Conservation (phyloP, 148 eudicot genomes). For the Cornus kousa region DNA sequence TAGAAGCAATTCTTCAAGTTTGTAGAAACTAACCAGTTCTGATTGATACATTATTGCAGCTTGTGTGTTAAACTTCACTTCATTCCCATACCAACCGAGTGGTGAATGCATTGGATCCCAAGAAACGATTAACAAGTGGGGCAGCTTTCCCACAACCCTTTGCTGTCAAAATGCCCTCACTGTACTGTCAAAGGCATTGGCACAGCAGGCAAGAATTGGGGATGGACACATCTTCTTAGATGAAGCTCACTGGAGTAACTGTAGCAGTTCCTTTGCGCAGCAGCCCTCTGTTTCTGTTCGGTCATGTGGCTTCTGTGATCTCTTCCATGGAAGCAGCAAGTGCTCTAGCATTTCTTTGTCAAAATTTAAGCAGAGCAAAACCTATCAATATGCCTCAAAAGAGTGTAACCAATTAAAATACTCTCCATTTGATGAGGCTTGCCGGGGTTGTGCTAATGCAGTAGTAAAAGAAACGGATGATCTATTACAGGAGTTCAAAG, state of each 20-base stretch:
- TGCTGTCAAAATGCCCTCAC: conserved; percentile 37
- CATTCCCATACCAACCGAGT: conserved; percentile 27
- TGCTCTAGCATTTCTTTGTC: conserved; percentile 20
- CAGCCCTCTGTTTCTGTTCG: conserved; percentile 13
- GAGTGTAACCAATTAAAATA: conserved; percentile 14
- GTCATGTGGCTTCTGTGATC: conserved; percentile 23
- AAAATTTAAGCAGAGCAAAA: neutral
- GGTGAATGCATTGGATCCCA: conserved; percentile 25
- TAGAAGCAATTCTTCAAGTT: no score
- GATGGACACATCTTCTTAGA: conserved; percentile 19
- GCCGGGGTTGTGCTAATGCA: conserved; percentile 18
- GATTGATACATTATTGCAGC: conserved; percentile 11
- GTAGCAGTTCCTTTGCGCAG: conserved; percentile 14
- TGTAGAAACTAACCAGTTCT: no score
- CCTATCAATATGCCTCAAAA: neutral
- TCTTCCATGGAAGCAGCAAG: conserved; percentile 10
- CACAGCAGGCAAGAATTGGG: conserved; percentile 5
- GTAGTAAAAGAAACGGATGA: neutral
- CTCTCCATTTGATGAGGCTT: conserved; percentile 12
- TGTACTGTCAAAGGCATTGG: conserved; percentile 19
- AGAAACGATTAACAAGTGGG: conserved; percentile 23
- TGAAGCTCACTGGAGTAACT: conserved; percentile 12
- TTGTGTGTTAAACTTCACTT: conserved; percentile 29
- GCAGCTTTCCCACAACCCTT: conserved; percentile 21
- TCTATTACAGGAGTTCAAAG: neutral